Percentiles rank a stretch among this genome's conserved stretches.
Evolutionary conservation across 2,329 filamentous ascomycete genomes (phyloP).

Genomic region (Alternaria metachromatica): DNA sequence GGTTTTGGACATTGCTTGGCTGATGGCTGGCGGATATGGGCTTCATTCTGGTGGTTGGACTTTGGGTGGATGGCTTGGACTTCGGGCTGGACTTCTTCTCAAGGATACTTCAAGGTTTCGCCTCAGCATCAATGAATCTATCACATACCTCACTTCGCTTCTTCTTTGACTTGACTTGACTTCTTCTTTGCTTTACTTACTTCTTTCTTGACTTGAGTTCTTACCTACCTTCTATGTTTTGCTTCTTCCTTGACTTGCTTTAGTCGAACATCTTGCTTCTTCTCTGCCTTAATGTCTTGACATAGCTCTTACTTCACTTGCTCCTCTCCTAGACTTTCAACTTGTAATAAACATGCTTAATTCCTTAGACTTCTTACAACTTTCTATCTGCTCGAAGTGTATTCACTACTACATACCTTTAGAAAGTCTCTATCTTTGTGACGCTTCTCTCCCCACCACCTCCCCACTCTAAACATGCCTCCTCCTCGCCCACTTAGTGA

Average conservation of each 20-base stretch:
- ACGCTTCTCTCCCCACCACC: neutral
- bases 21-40: constrained; percentile 4
- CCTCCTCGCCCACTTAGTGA: constrained; percentile 46
- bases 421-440: neutral
- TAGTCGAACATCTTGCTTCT: neutral
- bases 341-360: neutral
- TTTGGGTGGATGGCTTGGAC: neutral
- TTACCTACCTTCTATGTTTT: neutral
- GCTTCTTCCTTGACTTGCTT: neutral
- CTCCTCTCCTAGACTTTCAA: neutral
- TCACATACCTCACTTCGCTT: neutral
- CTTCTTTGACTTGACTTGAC: neutral
- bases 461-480: constrained; percentile 40
- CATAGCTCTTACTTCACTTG: neutral
- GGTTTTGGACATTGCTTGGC: constrained; percentile 5
- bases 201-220: neutral
- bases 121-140: constrained; percentile 8
- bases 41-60: neutral
- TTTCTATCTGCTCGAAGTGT: neutral
- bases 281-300: neutral
- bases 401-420: too few species aligned
- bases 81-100: neutral
- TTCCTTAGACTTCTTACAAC: neutral
- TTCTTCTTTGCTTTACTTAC: neutral
- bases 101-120: neutral